A percentile compares a stretch with the other conserved stretches of the same genome.
Conservation (phyloP, 176 grass and related monocot species). For the Oryza brachyantha region DNA sequence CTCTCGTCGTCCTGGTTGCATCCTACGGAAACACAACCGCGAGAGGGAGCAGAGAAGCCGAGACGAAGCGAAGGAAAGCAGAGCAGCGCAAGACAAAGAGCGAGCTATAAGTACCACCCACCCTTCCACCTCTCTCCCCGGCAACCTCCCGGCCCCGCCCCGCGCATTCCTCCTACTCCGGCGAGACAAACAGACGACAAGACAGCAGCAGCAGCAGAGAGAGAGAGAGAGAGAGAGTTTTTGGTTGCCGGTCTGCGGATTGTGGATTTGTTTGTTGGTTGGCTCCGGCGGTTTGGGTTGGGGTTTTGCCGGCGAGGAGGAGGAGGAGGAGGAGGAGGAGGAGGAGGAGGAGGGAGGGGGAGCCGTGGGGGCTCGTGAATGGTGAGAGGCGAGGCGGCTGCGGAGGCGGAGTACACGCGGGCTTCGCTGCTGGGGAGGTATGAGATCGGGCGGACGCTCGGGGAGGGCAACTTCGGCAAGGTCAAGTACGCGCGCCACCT, state of each 20-base stretch:
- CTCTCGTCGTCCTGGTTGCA: too few relatives aligned
- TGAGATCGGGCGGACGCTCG: constrained; percentile 61
- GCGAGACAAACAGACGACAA: too few relatives aligned
- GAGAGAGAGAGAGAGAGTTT: background rate
- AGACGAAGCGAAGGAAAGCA: background rate
- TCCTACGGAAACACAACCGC: background rate
- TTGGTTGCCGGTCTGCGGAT: background rate
- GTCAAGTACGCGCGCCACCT: constrained; percentile 69
- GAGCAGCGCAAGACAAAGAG: too few relatives aligned
- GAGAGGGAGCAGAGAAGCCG: background rate
- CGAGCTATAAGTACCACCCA: constrained; percentile 31
- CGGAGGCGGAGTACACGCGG: constrained; percentile 20
- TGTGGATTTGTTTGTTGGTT: background rate
- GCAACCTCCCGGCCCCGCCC: background rate
- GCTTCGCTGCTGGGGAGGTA: constrained; percentile 59
- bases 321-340: background rate
- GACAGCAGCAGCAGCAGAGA: too few relatives aligned
- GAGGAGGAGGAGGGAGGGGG: background rate
- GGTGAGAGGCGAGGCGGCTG: constrained; percentile 41
- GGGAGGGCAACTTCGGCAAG: constrained; percentile 89
- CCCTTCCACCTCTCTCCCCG: background rate
- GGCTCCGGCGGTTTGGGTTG: background rate
- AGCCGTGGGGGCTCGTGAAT: constrained; percentile 37
- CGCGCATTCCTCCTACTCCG: background rate
- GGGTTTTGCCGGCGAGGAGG: background rate